A percentile compares a stretch with the other conserved stretches of the same genome.
Conservation (phyloP, 2,329 filamentous ascomycete species). For the Sporothrix globosa region DNA sequence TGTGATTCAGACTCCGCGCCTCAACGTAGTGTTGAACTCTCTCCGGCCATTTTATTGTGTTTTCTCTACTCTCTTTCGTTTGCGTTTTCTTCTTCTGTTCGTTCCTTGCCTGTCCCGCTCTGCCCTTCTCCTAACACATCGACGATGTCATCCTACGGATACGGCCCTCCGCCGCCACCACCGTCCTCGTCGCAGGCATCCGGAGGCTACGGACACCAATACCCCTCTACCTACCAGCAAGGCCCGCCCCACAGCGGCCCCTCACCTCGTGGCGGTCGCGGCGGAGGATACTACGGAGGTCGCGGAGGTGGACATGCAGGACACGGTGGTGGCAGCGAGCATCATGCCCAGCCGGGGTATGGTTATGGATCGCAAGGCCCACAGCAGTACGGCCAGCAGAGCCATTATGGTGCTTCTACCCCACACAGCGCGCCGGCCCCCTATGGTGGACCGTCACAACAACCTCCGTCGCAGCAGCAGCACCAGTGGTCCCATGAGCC, state of each 20-base stretch:
- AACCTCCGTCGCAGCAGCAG: constrained; percentile 43
- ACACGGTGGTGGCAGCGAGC: constrained; percentile 47
- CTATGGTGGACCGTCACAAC: constrained; percentile 39
- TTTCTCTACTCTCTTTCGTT: not conserved
- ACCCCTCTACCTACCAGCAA: constrained; percentile 46
- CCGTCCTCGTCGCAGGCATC: constrained; percentile 48
- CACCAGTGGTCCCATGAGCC: constrained; percentile 49
- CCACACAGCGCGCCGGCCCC: constrained; percentile 43
- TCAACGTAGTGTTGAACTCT: constrained; percentile 28
- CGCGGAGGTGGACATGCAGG: constrained; percentile 41
- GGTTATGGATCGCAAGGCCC: constrained; percentile 48
- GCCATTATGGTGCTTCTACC: constrained; percentile 39
- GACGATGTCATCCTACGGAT: constrained; percentile 56
- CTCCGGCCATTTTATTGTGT: not conserved
- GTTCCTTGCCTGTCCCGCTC: not conserved
- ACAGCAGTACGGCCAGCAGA: constrained; percentile 42
- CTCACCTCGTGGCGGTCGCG: constrained; percentile 43
- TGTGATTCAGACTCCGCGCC: constrained; percentile 2
- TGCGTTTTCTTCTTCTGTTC: constrained; percentile 12
- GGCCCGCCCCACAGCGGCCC: constrained; percentile 31
- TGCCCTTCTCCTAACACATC: not conserved
- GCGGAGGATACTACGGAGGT: constrained; percentile 47
- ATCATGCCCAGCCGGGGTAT: constrained; percentile 49
- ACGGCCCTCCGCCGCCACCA: constrained; percentile 58
- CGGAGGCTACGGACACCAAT: constrained; percentile 48